These are phyloP conservation scores for Penicillium carneum DNA, from an alignment of 2,329 filamentous ascomycete genomes.

Conservation along the genomic window DNA sequence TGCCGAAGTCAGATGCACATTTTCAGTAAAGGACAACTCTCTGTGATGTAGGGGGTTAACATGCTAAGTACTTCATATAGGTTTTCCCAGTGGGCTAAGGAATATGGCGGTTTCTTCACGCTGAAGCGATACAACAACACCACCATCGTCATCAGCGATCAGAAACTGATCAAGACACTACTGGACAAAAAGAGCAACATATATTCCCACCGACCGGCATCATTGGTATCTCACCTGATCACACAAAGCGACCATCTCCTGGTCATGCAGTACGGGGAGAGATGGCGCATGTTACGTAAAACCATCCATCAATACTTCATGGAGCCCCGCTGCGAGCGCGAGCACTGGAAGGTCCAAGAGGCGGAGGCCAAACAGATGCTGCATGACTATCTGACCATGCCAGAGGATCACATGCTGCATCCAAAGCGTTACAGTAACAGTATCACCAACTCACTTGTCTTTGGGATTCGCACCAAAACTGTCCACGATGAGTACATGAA, in stretches of 20 bases:
- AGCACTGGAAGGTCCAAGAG: conserved; percentile 47
- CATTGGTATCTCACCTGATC: conserved; percentile 5
- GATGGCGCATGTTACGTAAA: conserved; percentile 58
- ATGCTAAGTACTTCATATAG: neutral
- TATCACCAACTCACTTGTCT: conserved; percentile 45
- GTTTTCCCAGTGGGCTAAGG: neutral
- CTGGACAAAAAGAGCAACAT: conserved; percentile 5
- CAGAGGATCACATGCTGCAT: conserved; percentile 57
- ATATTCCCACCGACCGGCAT: neutral
- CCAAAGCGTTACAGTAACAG: conserved; percentile 60
- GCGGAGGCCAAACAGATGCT: conserved; percentile 60
- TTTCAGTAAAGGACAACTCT: neutral
- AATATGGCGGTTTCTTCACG: neutral
- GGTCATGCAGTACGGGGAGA: conserved; percentile 30
- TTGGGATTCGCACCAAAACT: conserved; percentile 3
- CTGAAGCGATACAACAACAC: neutral
- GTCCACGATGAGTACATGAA: neutral
- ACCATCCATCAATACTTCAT: conserved; percentile 57
- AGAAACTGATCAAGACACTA: neutral
- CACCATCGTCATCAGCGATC: conserved; percentile 2
- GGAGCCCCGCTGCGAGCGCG: conserved; percentile 42
- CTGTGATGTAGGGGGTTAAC: neutral
- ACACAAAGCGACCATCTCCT: conserved; percentile 4
- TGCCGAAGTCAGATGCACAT: neutral
- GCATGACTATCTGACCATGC: conserved; percentile 52